Evolutionary conservation across 1,139 yeast species (phyloP).

Genomic region (Eremothecium coryli): DNA sequence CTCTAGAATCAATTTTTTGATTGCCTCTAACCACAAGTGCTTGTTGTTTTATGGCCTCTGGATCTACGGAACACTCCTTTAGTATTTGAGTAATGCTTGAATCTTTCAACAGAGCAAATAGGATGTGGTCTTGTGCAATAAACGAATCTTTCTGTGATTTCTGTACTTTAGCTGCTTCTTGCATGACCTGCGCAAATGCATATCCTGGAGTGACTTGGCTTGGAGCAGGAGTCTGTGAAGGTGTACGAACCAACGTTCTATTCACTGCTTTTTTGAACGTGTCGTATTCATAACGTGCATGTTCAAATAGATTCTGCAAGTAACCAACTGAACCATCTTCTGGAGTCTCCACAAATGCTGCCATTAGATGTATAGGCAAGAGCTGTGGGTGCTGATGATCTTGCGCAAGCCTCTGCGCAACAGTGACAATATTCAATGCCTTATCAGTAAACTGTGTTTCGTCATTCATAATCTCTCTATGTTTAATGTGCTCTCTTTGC

Average conservation of each 20-base stretch:
- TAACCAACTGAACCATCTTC: conserved; percentile 57
- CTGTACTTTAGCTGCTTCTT: conserved; percentile 64
- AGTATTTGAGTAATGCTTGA: conserved; percentile 59
- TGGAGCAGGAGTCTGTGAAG: conserved; percentile 85
- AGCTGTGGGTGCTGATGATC: conserved; percentile 80
- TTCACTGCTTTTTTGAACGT: conserved; percentile 72
- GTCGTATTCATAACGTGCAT: conserved; percentile 83
- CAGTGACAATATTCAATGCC: conserved; percentile 71
- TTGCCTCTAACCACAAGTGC: conserved; percentile 82
- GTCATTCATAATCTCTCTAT: conserved; percentile 33
- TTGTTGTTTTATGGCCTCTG: conserved; percentile 68
- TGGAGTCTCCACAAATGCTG: conserved; percentile 78
- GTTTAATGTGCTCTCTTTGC: too few relatives aligned
- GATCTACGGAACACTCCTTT: conserved; percentile 61
- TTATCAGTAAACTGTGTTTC: conserved; percentile 86
- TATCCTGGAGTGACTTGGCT: conserved; percentile 61
- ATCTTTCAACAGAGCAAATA: conserved; percentile 79
- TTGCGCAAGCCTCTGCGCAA: conserved; percentile 72
- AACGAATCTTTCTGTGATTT: conserved; percentile 83
- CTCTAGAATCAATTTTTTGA: conserved; percentile 85
- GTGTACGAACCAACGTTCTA: conserved; percentile 69
- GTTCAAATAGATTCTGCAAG: conserved; percentile 75
- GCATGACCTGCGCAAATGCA: conserved; percentile 59
- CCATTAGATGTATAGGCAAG: conserved; percentile 77
- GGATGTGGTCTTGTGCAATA: conserved; percentile 88